Evolutionary conservation across 805 yeast genomes (phyloP).

Genomic region (Cephaloascus albidus): DNA sequence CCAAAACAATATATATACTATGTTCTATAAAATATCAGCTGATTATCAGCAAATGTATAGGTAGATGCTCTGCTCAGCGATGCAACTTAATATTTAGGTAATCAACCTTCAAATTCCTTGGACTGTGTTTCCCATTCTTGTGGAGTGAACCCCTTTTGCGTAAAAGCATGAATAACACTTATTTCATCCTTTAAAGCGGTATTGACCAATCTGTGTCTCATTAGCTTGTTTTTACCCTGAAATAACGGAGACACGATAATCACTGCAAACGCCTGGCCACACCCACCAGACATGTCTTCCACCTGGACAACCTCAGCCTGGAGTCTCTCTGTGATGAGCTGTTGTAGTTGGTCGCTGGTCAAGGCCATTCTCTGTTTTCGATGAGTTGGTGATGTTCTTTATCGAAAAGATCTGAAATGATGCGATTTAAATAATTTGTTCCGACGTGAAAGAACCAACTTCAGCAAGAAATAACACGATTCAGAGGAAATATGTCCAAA

Average conservation of each 20-base stretch:
- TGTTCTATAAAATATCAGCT: too few species aligned
- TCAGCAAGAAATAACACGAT: too few species aligned
- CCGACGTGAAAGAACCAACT: too few species aligned
- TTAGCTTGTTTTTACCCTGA: conserved; percentile 71
- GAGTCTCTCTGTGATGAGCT: conserved; percentile 44
- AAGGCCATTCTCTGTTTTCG: conserved; percentile 1
- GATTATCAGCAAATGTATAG: too few species aligned
- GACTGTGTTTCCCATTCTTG: conserved; percentile 65
- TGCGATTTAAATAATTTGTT: too few species aligned
- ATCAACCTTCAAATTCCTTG: neutral
- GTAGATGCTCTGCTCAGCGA: too few species aligned
- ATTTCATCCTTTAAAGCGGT: conserved; percentile 75
- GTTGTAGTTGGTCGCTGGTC: conserved; percentile 22
- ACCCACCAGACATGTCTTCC: conserved; percentile 76
- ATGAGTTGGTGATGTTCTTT: too few species aligned
- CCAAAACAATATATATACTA: too few species aligned
- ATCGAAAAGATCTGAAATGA: too few species aligned
- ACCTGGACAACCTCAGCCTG: conserved; percentile 60
- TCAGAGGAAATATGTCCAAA: conserved; percentile 29
- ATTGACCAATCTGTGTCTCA: conserved; percentile 84
- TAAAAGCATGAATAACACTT: conserved; percentile 84
- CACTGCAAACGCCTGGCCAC: conserved; percentile 97
- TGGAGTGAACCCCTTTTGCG: conserved; percentile 81
- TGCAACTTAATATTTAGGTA: too few species aligned
- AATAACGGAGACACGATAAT: conserved; percentile 70